Percentiles rank a stretch among this genome's conserved stretches.
Evolutionary conservation across 192 early-diverging fungal genomes (phyloP).

Genomic region (Entomortierella beljakovae): DNA sequence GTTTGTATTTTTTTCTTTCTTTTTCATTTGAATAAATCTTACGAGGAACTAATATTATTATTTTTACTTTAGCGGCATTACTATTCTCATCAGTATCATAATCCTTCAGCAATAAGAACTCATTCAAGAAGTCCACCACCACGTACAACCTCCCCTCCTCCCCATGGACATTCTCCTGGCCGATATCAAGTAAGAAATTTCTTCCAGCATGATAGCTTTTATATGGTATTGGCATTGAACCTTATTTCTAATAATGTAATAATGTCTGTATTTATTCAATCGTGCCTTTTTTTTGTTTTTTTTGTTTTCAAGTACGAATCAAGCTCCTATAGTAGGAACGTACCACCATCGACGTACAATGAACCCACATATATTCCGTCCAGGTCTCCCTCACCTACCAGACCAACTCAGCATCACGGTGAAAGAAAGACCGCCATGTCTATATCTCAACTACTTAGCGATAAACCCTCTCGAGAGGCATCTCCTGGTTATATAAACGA

Average conservation of each 20-base stretch:
- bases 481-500: constrained; percentile 24
- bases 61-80: constrained; percentile 7
- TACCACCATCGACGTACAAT: constrained; percentile 14
- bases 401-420: constrained; percentile 6
- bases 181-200: constrained; percentile 24
- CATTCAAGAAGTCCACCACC: constrained; percentile 36
- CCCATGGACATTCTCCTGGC: constrained; percentile 23
- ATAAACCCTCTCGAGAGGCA: constrained; percentile 25
- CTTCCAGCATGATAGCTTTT: neutral
- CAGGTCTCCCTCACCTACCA: constrained; percentile 37
- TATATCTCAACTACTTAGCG: constrained; percentile 36
- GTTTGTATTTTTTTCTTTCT: constrained; percentile 2
- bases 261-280: neutral
- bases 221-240: too few species aligned
- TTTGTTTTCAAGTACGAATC: constrained; percentile 19
- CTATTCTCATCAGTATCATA: constrained; percentile 33
- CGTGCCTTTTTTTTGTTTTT: neutral
- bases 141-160: constrained; percentile 9
- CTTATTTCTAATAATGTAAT: neutral
- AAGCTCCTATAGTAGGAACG: constrained; percentile 8
- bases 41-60: neutral
- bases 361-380: constrained; percentile 40
- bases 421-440: constrained; percentile 44
- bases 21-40: too few species aligned
- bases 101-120: constrained; percentile 12